Evolutionary conservation across 2,329 filamentous ascomycete species (phyloP).

Genomic region (Penicillium sp.): DNA sequence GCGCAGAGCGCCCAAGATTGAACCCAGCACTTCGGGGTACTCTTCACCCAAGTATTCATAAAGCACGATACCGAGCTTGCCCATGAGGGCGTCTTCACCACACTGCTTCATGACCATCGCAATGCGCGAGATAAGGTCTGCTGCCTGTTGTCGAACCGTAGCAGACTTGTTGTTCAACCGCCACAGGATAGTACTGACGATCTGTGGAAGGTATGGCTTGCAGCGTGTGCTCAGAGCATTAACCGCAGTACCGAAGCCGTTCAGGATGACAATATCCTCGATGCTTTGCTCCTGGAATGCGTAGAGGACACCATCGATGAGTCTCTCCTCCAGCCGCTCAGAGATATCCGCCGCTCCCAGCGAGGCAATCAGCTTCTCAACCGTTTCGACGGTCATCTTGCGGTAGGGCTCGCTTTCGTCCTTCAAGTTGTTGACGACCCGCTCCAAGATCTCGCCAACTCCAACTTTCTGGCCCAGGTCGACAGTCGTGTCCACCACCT

Average conservation of each 20-base stretch:
- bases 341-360: slow-evolving; percentile 92
- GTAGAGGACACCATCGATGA: slow-evolving; percentile 92
- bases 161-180: slow-evolving; percentile 96
- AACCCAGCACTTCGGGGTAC: slow-evolving; percentile 95
- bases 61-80: slow-evolving; percentile 87
- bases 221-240: slow-evolving; percentile 90
- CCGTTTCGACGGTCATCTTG: slow-evolving; percentile 98
- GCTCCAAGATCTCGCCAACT: slow-evolving; percentile 87
- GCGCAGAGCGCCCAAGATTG: slow-evolving; percentile 88
- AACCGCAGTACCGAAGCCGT: slow-evolving; percentile 96
- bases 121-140: slow-evolving; percentile 93
- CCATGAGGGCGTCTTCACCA: slow-evolving; percentile 91
- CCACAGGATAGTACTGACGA: slow-evolving; percentile 95
- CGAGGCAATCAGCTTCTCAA: slow-evolving; percentile 93
- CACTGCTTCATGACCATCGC: slow-evolving; percentile 99
- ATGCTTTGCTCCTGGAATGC: slow-evolving; percentile 98
- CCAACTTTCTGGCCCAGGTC: slow-evolving; percentile 98
- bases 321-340: slow-evolving; percentile 84
- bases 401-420: slow-evolving; percentile 97
- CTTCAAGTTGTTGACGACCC: slow-evolving; percentile 92
- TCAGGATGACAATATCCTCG: slow-evolving; percentile 92
- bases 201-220: slow-evolving; percentile 95
- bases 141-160: slow-evolving; percentile 93
- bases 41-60: slow-evolving; percentile 99
- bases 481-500: slow-evolving; percentile 96